Percentiles rank a stretch among this genome's conserved stretches.
These are phyloP conservation scores for Lactarius pseudohatsudake DNA, from an alignment of 768 basidiomycete species.

Conservation along the genomic window DNA sequence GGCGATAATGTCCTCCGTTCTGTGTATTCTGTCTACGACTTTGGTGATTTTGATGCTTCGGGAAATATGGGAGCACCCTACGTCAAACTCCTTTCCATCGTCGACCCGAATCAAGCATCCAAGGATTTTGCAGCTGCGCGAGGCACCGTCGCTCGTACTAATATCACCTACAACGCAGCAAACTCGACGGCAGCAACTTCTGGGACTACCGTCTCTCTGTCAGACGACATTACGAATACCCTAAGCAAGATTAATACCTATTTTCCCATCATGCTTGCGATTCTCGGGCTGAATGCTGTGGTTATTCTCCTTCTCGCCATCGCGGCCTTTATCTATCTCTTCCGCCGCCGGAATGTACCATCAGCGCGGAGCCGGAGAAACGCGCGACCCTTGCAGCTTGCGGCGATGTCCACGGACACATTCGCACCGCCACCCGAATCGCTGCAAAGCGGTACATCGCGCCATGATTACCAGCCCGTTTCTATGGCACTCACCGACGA, in stretches of 20 bases:
- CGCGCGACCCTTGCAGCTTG: conserved; percentile 58
- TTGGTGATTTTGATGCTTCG: conserved; percentile 68
- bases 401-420: conserved; percentile 34
- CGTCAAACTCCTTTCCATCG: conserved; percentile 68
- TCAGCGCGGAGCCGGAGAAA: conserved; percentile 37
- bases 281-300: conserved; percentile 77
- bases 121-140: conserved; percentile 65
- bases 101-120: conserved; percentile 70
- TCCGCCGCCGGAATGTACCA: conserved; percentile 44
- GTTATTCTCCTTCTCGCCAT: conserved; percentile 58
- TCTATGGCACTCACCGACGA: conserved; percentile 50
- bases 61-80: conserved; percentile 75
- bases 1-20: conserved; percentile 85
- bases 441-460: conserved; percentile 26
- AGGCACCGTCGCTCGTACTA: conserved; percentile 60
- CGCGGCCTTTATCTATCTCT: conserved; percentile 54
- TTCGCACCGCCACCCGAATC: conserved; percentile 23
- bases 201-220: conserved; percentile 51
- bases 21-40: conserved; percentile 81
- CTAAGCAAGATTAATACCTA: conserved; percentile 62
- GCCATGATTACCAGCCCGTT: conserved; percentile 69
- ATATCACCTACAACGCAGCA: conserved; percentile 64
- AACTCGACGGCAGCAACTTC: conserved; percentile 40
- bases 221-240: conserved; percentile 55
- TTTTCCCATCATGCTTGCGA: conserved; percentile 71